Conservation (phyloP, 148 eudicot species). For the Suaeda aralocaspica region DNA sequence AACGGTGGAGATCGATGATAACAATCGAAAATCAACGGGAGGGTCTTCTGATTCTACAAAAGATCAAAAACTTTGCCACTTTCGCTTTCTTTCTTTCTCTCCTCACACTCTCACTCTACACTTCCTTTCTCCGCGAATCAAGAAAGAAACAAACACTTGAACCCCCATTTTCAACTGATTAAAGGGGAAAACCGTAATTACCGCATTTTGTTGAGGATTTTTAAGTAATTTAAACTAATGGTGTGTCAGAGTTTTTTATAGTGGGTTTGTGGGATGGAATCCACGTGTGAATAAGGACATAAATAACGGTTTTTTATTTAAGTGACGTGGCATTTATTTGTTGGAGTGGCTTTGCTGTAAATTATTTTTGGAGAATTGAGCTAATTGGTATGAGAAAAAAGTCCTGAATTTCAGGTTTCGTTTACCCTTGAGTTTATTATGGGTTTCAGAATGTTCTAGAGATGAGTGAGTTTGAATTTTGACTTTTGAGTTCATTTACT, state of each 20-base stretch:
- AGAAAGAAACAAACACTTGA: neutral
- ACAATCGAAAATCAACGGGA: conserved; percentile 4
- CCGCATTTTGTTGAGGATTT: neutral
- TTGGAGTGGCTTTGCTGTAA: no score
- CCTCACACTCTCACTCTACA: neutral
- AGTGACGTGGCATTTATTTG: no score
- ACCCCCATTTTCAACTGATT: neutral
- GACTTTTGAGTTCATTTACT: no score
- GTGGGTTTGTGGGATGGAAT: no score
- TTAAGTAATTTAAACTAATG: neutral
- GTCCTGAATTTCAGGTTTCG: neutral
- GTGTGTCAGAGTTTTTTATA: no score
- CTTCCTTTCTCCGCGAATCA: neutral
- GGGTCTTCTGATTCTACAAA: neutral
- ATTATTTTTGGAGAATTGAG: no score
- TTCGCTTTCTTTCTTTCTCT: neutral
- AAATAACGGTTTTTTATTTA: no score
- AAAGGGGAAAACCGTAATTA: neutral
- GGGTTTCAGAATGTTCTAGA: neutral
- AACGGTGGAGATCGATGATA: conserved; percentile 11
- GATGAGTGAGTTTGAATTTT: no score
- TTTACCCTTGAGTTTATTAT: neutral
- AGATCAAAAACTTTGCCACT: neutral
- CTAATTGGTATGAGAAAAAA: no score
- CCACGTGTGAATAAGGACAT: no score